Conservation (phyloP, 2,329 filamentous ascomycete species). For the Aspergillus pseudonomiae region DNA sequence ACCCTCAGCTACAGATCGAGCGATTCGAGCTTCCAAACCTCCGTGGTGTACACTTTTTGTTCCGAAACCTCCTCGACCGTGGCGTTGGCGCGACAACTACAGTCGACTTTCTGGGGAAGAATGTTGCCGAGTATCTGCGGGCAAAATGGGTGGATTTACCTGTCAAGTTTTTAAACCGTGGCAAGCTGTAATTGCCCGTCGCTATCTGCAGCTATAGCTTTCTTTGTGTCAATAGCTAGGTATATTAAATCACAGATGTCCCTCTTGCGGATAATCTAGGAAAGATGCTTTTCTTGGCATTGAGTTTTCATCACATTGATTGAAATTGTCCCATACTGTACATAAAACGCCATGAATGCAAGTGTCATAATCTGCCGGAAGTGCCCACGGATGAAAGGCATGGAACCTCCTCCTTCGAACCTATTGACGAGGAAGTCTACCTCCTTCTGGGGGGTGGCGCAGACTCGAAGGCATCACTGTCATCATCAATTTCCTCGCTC, state of each 20-base stretch:
- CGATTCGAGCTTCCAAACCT: slow-evolving; percentile 51
- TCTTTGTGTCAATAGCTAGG: not conserved
- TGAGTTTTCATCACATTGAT: not conserved
- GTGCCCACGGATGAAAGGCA: not conserved
- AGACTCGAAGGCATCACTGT: slow-evolving; percentile 52
- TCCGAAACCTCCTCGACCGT: slow-evolving; percentile 39
- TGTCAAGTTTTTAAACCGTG: slow-evolving; percentile 32
- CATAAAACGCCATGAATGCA: slow-evolving; percentile 6
- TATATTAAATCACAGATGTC: not conserved
- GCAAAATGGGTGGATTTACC: slow-evolving; percentile 38
- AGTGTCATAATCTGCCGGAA: not conserved
- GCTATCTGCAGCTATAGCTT: not conserved
- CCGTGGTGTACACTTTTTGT: slow-evolving; percentile 41
- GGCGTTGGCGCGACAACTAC: slow-evolving; percentile 36
- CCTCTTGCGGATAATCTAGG: not conserved
- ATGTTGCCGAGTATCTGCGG: slow-evolving; percentile 40
- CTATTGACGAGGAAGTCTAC: slow-evolving; percentile 10
- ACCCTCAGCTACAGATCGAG: slow-evolving; percentile 37
- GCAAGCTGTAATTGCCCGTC: slow-evolving; percentile 23
- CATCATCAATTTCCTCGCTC: slow-evolving; percentile 46
- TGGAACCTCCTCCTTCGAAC: not conserved
- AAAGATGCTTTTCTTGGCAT: not conserved
- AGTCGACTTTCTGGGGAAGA: slow-evolving; percentile 44
- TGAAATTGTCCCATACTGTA: not conserved
- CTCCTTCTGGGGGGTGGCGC: slow-evolving; percentile 31